phyloP scores from a whole-genome alignment of 2,329 filamentous ascomycete genomes.

The Colletotrichum eleusines region DNA sequence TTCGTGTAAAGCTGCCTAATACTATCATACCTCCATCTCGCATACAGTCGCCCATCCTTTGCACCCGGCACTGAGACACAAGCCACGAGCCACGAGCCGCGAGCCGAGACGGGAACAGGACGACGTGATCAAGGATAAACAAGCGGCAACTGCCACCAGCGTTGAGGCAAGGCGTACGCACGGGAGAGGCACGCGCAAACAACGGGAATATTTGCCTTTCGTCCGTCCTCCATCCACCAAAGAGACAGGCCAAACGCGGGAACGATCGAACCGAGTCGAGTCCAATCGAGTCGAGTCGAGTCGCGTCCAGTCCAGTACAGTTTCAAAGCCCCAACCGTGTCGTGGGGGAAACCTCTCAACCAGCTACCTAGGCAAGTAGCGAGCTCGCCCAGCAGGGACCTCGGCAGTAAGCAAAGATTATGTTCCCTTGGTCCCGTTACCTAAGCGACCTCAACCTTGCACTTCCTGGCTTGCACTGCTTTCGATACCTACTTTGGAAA shows the following conservation, averaged over 20 bases:
- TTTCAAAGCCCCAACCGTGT: background rate
- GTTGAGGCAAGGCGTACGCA: no score
- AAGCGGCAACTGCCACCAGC: constrained; percentile 4
- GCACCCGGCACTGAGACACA: constrained; percentile 4
- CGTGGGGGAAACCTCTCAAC: background rate
- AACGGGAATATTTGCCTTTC: background rate
- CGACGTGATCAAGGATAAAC: background rate
- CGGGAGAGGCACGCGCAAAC: background rate
- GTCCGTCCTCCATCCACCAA: background rate
- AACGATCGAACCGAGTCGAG: background rate
- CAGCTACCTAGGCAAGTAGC: no score
- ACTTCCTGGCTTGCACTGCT: background rate
- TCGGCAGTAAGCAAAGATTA: background rate
- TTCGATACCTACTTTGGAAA: background rate
- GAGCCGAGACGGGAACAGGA: constrained; percentile 1
- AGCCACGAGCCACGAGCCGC: background rate
- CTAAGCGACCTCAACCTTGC: constrained; percentile 2
- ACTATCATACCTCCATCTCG: constrained; percentile 1
- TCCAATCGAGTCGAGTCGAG: background rate
- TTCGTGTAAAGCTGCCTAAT: constrained; percentile 7
- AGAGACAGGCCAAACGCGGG: background rate
- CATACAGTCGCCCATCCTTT: constrained; percentile 13
- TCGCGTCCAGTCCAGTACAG: background rate
- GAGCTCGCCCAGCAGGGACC: background rate
- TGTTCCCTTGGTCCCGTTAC: background rate